phyloP scores from a whole-genome alignment of 176 grass and related monocot species.

The Dactylis glomerata region DNA sequence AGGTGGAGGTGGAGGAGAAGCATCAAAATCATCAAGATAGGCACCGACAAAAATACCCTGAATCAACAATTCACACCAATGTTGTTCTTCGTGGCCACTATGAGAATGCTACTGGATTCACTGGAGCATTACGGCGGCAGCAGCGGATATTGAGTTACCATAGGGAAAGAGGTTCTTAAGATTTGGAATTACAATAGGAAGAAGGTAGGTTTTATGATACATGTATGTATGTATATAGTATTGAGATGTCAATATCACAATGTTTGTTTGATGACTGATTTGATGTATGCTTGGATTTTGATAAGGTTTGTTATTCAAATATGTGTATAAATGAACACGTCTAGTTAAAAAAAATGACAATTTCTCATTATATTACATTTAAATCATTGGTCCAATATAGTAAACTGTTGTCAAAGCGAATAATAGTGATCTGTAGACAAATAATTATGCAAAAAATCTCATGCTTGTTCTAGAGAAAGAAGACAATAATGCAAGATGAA shows the following conservation, averaged over 20 bases:
- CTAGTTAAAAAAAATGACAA: background rate
- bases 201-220: background rate
- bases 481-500: background rate
- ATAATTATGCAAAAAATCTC: background rate
- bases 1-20: constrained; percentile 33
- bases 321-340: background rate
- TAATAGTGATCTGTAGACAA: background rate
- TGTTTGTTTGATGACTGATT: background rate
- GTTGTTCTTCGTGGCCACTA: constrained; percentile 31
- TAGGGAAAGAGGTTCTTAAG: constrained; percentile 44
- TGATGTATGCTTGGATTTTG: constrained; percentile 1
- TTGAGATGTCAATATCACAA: constrained; percentile 30
- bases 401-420: background rate
- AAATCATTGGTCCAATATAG: background rate
- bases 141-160: constrained; percentile 37
- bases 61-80: constrained; percentile 53
- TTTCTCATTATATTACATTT: background rate
- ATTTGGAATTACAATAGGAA: background rate
- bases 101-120: constrained; percentile 12
- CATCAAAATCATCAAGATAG: constrained; percentile 47
- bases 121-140: background rate
- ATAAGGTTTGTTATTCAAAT: constrained; percentile 17
- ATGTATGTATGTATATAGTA: background rate
- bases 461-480: background rate
- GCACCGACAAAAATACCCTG: constrained; percentile 49